Base-by-base conservation (phyloP, 2,329 filamentous ascomycete species). In the Fusarium chaquense region DNA sequence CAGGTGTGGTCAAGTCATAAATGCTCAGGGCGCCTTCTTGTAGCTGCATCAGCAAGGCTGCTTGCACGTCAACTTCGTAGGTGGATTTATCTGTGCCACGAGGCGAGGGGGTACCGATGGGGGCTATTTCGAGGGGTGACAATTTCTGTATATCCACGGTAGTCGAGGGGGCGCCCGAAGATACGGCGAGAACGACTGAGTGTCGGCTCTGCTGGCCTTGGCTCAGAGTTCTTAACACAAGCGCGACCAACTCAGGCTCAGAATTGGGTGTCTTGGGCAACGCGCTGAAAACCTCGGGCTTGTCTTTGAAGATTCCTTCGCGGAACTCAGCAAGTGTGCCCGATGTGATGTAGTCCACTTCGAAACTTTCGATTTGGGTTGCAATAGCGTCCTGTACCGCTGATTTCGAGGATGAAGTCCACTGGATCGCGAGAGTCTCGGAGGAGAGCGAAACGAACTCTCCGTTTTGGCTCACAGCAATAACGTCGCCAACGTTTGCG, bases 21-120 rank as follows among this genome's bases (percentile, higher is more conserved):
- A 89, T 86, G 28, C 82, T 83, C 20, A 94, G 80, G 1, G 76
- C 79, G 13, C 84, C 85, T 24, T 83, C 80, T 16, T 81, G 76
- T 3, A 93, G 82, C 73, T 90, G 85, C 62, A 92, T 84, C 5
- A 94, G 79, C 40, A 85, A 84, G 15, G 91, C 91, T 4, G 88
- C 87, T 22, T 86, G 85, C 26, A 88, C 80, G 67, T 94, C 88
- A 3, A 93, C 79, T 32, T 86, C 84, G 72, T 87, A 90, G 11
- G 70, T 73, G 6, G 76, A 68, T 20, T 67, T 30, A 20, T 62
- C 47, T 15, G 67, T 59, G 18, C 60, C 54, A 6, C 51, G 41
- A 35, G 59, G 67, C 16, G 72, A 65, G 6, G 76, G 67, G 16
- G 70, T 73, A 40, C 75, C 75, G 33, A 83, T 75, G 30, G 78